These are phyloP conservation scores for Blepharisma stoltei DNA, from an alignment of 73 alveolate species.

Conservation along the genomic window DNA sequence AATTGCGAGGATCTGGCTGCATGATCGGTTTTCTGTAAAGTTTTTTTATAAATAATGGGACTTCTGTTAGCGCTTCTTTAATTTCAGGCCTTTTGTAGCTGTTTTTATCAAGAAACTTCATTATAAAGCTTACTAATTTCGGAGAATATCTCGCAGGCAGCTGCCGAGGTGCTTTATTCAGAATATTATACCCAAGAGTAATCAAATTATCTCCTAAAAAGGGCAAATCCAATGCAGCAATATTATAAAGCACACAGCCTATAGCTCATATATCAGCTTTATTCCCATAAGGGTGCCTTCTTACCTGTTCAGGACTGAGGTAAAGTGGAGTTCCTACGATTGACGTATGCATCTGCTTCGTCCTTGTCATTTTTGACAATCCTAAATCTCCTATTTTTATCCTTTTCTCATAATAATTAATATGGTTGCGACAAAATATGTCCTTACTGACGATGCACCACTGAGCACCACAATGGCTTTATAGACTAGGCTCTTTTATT, in stretches of 20 bases:
- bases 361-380: slow-evolving; percentile 83
- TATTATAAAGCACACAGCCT: slow-evolving; percentile 83
- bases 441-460: too few relatives aligned
- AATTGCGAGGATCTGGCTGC: not conserved
- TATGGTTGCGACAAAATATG: too few relatives aligned
- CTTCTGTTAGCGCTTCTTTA: not conserved
- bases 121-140: slow-evolving; percentile 4
- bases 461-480: too few relatives aligned
- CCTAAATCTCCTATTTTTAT: slow-evolving; percentile 95
- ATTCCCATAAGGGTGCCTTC: slow-evolving; percentile 77
- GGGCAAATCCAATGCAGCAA: slow-evolving; percentile 79
- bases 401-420: slow-evolving; percentile 41
- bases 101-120: slow-evolving; percentile 29
- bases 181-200: slow-evolving; percentile 64
- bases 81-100: slow-evolving; percentile 23
- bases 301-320: slow-evolving; percentile 87
- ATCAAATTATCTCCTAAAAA: slow-evolving; percentile 74
- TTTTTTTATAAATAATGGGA: slow-evolving; percentile 23
- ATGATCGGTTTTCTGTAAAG: slow-evolving; percentile 2
- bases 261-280: slow-evolving; percentile 86
- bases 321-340: slow-evolving; percentile 89
- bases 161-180: slow-evolving; percentile 60
- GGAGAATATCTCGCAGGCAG: slow-evolving; percentile 57
- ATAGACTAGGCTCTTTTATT: too few relatives aligned
- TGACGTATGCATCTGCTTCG: slow-evolving; percentile 38